Evolutionary conservation across 495 filamentous ascomycete species (phyloP), one percentile per base, ranked within the genome.

Genomic region (Thermothielavioides terrestris): DNA sequence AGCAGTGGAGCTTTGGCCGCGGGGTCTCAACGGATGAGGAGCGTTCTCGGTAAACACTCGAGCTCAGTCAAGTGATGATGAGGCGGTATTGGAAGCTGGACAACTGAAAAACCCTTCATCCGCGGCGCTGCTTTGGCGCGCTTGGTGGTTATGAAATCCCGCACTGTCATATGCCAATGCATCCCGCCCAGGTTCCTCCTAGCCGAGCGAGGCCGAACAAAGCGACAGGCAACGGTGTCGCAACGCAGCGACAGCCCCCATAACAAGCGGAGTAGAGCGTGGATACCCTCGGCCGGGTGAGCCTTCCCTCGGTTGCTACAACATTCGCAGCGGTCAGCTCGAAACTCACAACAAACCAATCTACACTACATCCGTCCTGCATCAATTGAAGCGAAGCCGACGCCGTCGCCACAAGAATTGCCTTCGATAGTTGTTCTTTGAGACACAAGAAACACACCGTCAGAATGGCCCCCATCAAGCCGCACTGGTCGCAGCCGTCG

Each of bases 401-500:
- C 41, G 12, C 12, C 10, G 17, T 32, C 49, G 30, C 39, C 38
- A 42, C 23, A 15, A 38, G 17, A 32, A 26, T 36, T 25, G 35
- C 21, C 31, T 9, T 23, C 21, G 25, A 22, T 23, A 15, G 15
- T 21, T 42, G 15, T 42, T 30, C 37, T 42, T 41, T 23, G 27
- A 38, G 20, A 43, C 18, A 49, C 51, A 42, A 31, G 40, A 42
- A 15, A 4, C 25, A 38, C 31, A n/a, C 34, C 44, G 22, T 20
- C 37, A 49, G 31, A 42, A 76, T 76, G 72, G 66, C 73, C 26
- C 71, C 74, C 26, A 54, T 78, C 17, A 72, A 55, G 52, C 76
- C 75, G 11, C 59, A 66, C 62, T 79, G 76, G 77, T 23, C 50
- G 9, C 75, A 73, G 53, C 77, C 76, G 39, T 77, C 75, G 27